A percentile compares a stretch with the other conserved stretches of the same genome.
These are phyloP conservation scores for Passalora sequoiae DNA, from an alignment of 2,329 filamentous ascomycete species.

Conservation along the genomic window DNA sequence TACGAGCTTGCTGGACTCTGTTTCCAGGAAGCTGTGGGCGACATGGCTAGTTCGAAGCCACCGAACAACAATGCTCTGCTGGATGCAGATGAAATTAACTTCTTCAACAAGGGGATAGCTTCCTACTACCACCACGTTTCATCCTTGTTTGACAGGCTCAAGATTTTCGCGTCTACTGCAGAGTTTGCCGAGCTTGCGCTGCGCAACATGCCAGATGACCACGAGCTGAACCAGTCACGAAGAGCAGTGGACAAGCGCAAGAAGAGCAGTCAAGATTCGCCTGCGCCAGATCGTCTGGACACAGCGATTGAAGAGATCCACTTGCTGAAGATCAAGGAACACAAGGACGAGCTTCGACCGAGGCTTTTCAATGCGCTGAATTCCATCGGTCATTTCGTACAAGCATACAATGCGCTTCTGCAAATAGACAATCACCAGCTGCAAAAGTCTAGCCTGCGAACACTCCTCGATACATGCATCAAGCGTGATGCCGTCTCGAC, in stretches of 20 bases:
- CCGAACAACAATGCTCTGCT: conserved; percentile 55
- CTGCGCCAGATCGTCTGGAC: conserved; percentile 24
- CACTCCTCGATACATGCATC: conserved; percentile 51
- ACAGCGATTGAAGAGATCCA: conserved; percentile 32
- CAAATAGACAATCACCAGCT: conserved; percentile 67
- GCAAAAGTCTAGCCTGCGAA: conserved; percentile 61
- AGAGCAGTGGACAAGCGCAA: conserved; percentile 27
- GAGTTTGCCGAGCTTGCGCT: conserved; percentile 63
- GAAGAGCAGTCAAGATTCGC: conserved; percentile 25
- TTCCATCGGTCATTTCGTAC: conserved; percentile 71
- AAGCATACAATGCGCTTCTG: conserved; percentile 73
- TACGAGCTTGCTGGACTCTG: conserved; percentile 65
- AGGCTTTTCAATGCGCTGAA: conserved; percentile 79
- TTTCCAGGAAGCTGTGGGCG: conserved; percentile 67
- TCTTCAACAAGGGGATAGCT: conserved; percentile 66
- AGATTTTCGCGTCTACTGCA: conserved; percentile 72
- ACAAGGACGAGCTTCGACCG: conserved; percentile 68
- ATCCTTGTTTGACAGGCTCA: conserved; percentile 71
- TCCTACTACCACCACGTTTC: conserved; percentile 85
- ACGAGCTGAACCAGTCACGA: conserved; percentile 25
- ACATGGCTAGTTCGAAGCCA: conserved; percentile 16
- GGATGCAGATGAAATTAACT: conserved; percentile 64
- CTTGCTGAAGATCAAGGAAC: conserved; percentile 27
- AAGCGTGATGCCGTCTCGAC: conserved; percentile 26
- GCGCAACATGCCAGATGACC: conserved; percentile 19